Evolutionary conservation across 2,329 filamentous ascomycete species (phyloP).

Genomic region (Cladosporium sp.): DNA sequence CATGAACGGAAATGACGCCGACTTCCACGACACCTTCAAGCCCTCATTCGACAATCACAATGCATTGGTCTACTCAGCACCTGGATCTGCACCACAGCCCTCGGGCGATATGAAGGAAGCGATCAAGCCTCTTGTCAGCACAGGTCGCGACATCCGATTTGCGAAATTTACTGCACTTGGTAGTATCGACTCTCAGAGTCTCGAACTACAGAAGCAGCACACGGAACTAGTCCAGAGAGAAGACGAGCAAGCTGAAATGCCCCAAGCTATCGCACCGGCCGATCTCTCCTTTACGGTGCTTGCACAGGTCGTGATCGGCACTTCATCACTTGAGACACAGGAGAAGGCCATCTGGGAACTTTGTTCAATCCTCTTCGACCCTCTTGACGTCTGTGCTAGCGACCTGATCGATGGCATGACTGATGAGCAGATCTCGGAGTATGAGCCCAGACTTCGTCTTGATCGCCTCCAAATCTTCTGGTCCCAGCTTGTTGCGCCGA

Average conservation of each 20-base stretch:
- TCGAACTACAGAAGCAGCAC: slow-evolving; percentile 19
- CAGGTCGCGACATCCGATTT: slow-evolving; percentile 61
- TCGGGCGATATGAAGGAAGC: slow-evolving; percentile 52
- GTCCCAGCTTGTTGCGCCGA: slow-evolving; percentile 43
- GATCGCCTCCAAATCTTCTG: slow-evolving; percentile 66
- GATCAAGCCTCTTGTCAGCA: slow-evolving; percentile 58
- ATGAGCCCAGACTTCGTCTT: slow-evolving; percentile 41
- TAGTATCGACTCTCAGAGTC: slow-evolving; percentile 33
- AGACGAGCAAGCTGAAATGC: slow-evolving; percentile 43
- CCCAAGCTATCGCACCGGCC: slow-evolving; percentile 51
- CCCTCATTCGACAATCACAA: slow-evolving; percentile 76
- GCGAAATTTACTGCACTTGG: slow-evolving; percentile 54
- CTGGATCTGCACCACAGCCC: slow-evolving; percentile 37
- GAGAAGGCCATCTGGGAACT: slow-evolving; percentile 82
- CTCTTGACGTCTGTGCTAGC: slow-evolving; percentile 36
- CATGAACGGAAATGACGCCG: slow-evolving; percentile 60
- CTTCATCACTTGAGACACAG: slow-evolving; percentile 39
- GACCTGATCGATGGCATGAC: slow-evolving; percentile 37
- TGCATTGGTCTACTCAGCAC: slow-evolving; percentile 61
- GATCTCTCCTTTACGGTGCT: slow-evolving; percentile 50
- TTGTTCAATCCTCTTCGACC: slow-evolving; percentile 80
- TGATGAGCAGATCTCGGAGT: slow-evolving; percentile 38
- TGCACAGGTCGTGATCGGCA: slow-evolving; percentile 30
- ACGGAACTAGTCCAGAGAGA: slow-evolving; percentile 1
- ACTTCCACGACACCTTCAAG: slow-evolving; percentile 69